These are phyloP conservation scores for Kockiozyma suomiensis DNA, from an alignment of 805 yeast genomes.

Conservation along the genomic window DNA sequence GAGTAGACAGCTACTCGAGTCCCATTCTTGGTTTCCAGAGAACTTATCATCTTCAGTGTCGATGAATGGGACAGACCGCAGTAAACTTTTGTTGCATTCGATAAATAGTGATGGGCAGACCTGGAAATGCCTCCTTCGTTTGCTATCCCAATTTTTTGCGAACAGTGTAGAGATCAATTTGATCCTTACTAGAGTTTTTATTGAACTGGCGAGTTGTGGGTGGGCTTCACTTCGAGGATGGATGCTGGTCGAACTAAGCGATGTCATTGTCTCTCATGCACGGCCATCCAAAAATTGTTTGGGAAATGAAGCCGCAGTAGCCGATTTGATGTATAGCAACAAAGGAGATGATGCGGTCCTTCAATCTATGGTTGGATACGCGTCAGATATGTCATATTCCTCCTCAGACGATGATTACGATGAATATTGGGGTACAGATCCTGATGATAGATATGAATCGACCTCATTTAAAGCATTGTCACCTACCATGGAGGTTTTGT, in stretches of 20 bases:
- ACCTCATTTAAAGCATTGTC: conserved; percentile 16
- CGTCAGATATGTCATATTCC: conserved; percentile 24
- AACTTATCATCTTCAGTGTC: background rate
- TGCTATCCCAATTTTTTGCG: conserved; percentile 32
- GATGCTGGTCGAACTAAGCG: conserved; percentile 29
- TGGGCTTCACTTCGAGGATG: conserved; percentile 37
- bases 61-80: background rate
- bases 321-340: background rate
- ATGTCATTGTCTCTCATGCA: conserved; percentile 23
- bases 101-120: conserved; percentile 20
- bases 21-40: conserved; percentile 31
- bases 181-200: conserved; percentile 35
- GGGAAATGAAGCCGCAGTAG: background rate
- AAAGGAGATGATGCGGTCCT: background rate
- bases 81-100: conserved; percentile 15
- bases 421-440: conserved; percentile 29
- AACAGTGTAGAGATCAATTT: conserved; percentile 39
- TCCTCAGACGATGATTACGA: conserved; percentile 19
- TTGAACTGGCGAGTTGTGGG: conserved; percentile 36
- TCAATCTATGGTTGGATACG: conserved; percentile 13
- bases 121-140: conserved; percentile 14
- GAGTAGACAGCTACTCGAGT: conserved; percentile 22
- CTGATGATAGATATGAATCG: conserved; percentile 11
- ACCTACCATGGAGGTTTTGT: conserved; percentile 23
- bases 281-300: conserved; percentile 1